Percentiles rank a stretch among this genome's conserved stretches.
Evolutionary conservation across 2,329 filamentous ascomycete genomes (phyloP).

Genomic region (Cadophora malorum): DNA sequence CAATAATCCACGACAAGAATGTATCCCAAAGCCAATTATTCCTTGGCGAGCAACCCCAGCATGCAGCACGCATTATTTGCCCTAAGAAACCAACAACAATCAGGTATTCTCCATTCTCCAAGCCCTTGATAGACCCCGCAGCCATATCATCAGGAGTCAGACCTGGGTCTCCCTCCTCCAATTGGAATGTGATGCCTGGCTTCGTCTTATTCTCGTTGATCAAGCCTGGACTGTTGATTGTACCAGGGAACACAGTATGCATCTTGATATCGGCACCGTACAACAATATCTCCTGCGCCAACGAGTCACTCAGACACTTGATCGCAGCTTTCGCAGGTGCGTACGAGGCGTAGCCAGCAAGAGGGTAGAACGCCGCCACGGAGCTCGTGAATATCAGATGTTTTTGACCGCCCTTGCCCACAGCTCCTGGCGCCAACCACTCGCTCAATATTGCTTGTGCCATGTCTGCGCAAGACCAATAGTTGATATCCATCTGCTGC

Average conservation of each 20-base stretch:
- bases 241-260: constrained; percentile 83
- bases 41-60: constrained; percentile 60
- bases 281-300: constrained; percentile 83
- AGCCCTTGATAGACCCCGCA: constrained; percentile 67
- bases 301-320: constrained; percentile 79
- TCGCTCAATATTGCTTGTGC: constrained; percentile 77
- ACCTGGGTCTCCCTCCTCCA: constrained; percentile 83
- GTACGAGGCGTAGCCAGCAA: constrained; percentile 86
- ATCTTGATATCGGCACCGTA: constrained; percentile 86
- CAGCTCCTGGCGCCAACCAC: constrained; percentile 67
- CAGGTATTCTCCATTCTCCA: constrained; percentile 83
- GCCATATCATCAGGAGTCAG: constrained; percentile 84
- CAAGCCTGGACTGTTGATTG: constrained; percentile 78
- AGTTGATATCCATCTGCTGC: constrained; percentile 90
- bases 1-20: constrained; percentile 58
- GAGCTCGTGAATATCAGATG: constrained; percentile 92
- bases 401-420: constrained; percentile 58
- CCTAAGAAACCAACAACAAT: constrained; percentile 79
- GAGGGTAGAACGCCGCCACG: constrained; percentile 73
- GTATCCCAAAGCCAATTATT: constrained; percentile 68
- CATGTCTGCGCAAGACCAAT: constrained; percentile 85
- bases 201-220: constrained; percentile 80
- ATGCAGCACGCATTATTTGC: constrained; percentile 69
- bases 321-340: constrained; percentile 85
- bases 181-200: constrained; percentile 75